Base-by-base conservation (phyloP, 2,329 filamentous ascomycete genomes). In the Phyllosticta paracitricarpa region DNA sequence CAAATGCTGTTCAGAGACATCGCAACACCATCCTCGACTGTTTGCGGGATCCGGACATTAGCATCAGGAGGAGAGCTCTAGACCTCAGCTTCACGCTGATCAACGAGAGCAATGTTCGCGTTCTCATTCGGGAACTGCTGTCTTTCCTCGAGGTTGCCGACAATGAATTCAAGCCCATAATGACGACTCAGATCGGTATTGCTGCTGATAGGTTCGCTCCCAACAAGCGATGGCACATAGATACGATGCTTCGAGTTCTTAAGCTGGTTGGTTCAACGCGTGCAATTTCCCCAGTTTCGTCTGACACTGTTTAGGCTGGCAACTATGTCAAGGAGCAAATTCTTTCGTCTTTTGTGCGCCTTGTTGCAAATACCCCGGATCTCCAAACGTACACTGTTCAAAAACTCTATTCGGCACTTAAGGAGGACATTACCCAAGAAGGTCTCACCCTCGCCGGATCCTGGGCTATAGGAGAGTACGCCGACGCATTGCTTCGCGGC, bases 281-380 rank as follows among this genome's bases (percentile, higher is more conserved):
- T 12, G 28, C 24, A 9, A 35, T 52, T 4, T 51, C 22, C 2
- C 2, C 25, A 9, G 30, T 5, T n/a, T 33, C 22, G 14, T 24
- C 67, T 72, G 61, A 62, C 63, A 26, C 54, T 28, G 53, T 54
- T 35, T 56, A 76, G 73, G 94, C 94, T 58, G 94, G 94, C 55
- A 96, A 95, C 75, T 96, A 94, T 70, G 92, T 99, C 67, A 97
- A 97, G 74, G 94, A 99, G 73, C 94, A 95, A 68, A 99, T 99
- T 63, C 77, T 99, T 62, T 97, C 94, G 0, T 97, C 94, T 0
- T 97, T 99, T 71, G 89, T 99, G 63, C 89, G 95, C 56, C 84
- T 99, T 2, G 93, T 99, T 65, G 94, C 94, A 14, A 97, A 93
- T 0, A 96, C 91, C 0, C 87, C 92, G 0, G 94, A 99, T 68